Base-by-base conservation (phyloP, 441 rosid species). In the Lepidium campestre region DNA sequence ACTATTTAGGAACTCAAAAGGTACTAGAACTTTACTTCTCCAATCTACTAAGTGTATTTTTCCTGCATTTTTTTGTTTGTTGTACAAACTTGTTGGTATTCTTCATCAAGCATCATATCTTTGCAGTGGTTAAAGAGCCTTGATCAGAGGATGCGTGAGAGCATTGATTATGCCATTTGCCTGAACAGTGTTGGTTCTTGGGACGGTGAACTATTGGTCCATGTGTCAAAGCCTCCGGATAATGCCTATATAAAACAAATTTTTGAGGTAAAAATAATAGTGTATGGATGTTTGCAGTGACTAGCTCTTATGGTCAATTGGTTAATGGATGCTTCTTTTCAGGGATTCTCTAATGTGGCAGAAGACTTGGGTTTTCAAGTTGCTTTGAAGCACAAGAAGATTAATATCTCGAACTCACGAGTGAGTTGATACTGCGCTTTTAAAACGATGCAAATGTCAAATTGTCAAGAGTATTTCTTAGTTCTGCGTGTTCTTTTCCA, bases 161-260 rank as follows among this genome's bases (percentile, higher is more conserved):
- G 90, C 76, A 85, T 93, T 65, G 99, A 93, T 76, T 91, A 91
- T 82, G 99, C 99, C 63, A 84, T 93, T 72, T 93, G 99, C 83
- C 82, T 91, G 72, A 93, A 93, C 83, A 93, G 89, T 64, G 71
- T 93, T 78, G 97, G 96, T 39, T 89, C 96, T 53, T 83, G 89
- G 96, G 83, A 87, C 57, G 72, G 76, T 59, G 83, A 86, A 70
- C 73, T 93, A 54, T 81, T 81, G 84, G 59, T 91, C 69, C 97
- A 93, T 18, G 97, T 93, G 67, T 93, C 97, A 19, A 93, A 93
- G 85, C 99, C 99, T 75, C 91, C 96, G 45, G 96, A 93, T 50
- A 93, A 93, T 68, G 91, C 92, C 50, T 86, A 91, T 61, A 74
- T 93, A 39, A 93, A 86, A 76, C 97, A 93, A 76, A 91, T 91